These are phyloP conservation scores for Saccharomycopsis fibuligera DNA, from an alignment of 805 yeast genomes.

Conservation along the genomic window DNA sequence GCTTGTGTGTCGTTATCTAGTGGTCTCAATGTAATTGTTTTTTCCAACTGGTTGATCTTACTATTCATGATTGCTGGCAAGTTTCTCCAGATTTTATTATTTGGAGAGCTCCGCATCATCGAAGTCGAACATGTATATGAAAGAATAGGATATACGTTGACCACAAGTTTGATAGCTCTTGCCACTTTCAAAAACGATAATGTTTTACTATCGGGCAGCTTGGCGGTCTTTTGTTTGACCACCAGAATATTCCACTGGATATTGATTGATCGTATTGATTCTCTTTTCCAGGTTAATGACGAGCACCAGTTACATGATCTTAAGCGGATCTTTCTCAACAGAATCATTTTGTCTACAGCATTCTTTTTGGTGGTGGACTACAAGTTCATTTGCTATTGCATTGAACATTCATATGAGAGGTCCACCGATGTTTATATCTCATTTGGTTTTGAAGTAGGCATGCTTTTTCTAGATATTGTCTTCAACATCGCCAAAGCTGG, in stretches of 20 bases:
- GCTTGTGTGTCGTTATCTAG: slow-evolving; percentile 46
- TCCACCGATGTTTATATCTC: slow-evolving; percentile 44
- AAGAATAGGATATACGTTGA: slow-evolving; percentile 55
- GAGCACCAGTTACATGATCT: slow-evolving; percentile 22
- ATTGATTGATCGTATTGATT: slow-evolving; percentile 45
- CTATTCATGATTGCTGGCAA: slow-evolving; percentile 37
- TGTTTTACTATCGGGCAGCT: slow-evolving; percentile 36
- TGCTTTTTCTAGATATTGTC: slow-evolving; percentile 50
- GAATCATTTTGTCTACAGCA: slow-evolving; percentile 3
- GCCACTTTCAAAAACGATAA: slow-evolving; percentile 46
- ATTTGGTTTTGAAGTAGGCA: slow-evolving; percentile 72
- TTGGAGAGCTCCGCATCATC: slow-evolving; percentile 68
- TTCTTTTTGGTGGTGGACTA: slow-evolving; percentile 38
- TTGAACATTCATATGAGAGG: slow-evolving; percentile 40
- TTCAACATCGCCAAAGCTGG: slow-evolving; percentile 39
- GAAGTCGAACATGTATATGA: slow-evolving; percentile 74
- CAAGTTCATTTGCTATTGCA: slow-evolving; percentile 23
- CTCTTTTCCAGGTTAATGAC: slow-evolving; percentile 29
- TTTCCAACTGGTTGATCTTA: slow-evolving; percentile 40
- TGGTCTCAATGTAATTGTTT: slow-evolving; percentile 38
- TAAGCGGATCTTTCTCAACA: slow-evolving; percentile 21
- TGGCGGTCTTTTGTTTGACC: slow-evolving; percentile 38
- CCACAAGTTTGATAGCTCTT: slow-evolving; percentile 53
- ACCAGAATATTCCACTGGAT: slow-evolving; percentile 76
- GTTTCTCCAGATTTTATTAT: slow-evolving; percentile 44